Conservation (phyloP, 23 red algal species). For the Rhodosorus marinus region DNA sequence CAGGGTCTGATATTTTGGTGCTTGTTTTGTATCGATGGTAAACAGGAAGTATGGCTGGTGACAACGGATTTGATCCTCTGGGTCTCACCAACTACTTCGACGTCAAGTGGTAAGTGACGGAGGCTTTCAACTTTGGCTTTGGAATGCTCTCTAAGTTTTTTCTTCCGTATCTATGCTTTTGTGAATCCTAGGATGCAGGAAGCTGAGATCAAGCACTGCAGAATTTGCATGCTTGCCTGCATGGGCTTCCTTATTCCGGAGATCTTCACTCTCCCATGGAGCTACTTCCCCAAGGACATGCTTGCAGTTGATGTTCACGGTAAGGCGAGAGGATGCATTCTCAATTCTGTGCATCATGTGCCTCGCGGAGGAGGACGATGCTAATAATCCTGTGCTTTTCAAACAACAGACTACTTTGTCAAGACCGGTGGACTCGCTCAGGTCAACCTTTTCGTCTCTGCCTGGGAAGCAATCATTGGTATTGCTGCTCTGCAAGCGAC, state of each 20-base stretch:
- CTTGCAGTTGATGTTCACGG: slow-evolving; percentile 18
- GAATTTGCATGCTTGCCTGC: slow-evolving; percentile 62
- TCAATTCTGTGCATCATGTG: too few species aligned
- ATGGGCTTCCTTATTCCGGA: slow-evolving; percentile 57
- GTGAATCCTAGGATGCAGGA: not conserved
- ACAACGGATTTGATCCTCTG: slow-evolving; percentile 68
- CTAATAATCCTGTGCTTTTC: too few species aligned
- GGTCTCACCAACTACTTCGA: slow-evolving; percentile 62
- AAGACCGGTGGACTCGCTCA: slow-evolving; percentile 59
- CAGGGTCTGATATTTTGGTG: too few species aligned
- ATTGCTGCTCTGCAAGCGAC: slow-evolving; percentile 68
- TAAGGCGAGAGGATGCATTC: too few species aligned
- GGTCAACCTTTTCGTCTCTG: slow-evolving; percentile 57
- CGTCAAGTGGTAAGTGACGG: slow-evolving; percentile 71
- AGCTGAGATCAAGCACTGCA: slow-evolving; percentile 28
- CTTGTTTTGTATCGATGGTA: too few species aligned
- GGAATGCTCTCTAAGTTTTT: not conserved
- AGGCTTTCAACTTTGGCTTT: slow-evolving; percentile 10
- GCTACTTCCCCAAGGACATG: not conserved
- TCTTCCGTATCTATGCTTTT: not conserved
- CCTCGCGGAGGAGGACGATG: too few species aligned
- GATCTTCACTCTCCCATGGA: slow-evolving; percentile 23
- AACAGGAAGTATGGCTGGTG: too few species aligned
- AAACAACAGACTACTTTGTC: slow-evolving; percentile 73
- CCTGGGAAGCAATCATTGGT: slow-evolving; percentile 67